Base-by-base conservation (phyloP, 768 basidiomycete species). In the Zangia roseola region DNA sequence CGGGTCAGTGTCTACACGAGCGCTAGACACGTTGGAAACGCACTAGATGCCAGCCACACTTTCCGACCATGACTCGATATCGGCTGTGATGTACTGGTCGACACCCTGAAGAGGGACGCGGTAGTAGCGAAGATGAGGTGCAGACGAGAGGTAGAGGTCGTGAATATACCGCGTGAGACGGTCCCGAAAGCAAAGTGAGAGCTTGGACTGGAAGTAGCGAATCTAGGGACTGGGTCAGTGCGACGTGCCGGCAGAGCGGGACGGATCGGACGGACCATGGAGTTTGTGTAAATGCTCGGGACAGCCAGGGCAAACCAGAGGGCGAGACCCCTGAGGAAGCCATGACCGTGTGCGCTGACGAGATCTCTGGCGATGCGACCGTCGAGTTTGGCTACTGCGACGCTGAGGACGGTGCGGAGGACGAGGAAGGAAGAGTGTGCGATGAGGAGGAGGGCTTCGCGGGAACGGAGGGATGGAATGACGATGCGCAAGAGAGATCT, bases 231-330 rank as follows among this genome's bases (percentile, higher is more conserved):
- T 14, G 0, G n/a, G 42, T 33, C 23, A 59, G 31, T 16, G 23
- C 6, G 3, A 10, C 10, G 13, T 3, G 2, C 14, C 20, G 10
- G 36, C 10, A 25, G 10, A 13, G n/a, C 28, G 25, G 19, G 14
- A 10, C 14, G 4, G 5, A 24, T 0, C 0, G 13, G 10, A 51
- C 72, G 41, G 26, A 90, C 91, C 91, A 97, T 93, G 2, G 91
- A 86, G 63, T 98, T 98, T 0, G 95, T 98, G 64, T 93, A 94
- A 19, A 92, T 93, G 62, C 90, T 92, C 0, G 95, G 95, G 21
- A 98, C 77, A 2, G 94, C 92, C 10, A 98, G 76, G 10, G 83
- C 72, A 61, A 94, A 97, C 95, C 95, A 98, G 46, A 91, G 73
- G 0, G 74, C 86, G 1, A 98, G 69, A 1, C 94, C 94, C 45